A percentile compares a stretch with the other conserved stretches of the same genome.
Conservation (phyloP, 2,329 filamentous ascomycete genomes). For the Hortaea sp. region DNA sequence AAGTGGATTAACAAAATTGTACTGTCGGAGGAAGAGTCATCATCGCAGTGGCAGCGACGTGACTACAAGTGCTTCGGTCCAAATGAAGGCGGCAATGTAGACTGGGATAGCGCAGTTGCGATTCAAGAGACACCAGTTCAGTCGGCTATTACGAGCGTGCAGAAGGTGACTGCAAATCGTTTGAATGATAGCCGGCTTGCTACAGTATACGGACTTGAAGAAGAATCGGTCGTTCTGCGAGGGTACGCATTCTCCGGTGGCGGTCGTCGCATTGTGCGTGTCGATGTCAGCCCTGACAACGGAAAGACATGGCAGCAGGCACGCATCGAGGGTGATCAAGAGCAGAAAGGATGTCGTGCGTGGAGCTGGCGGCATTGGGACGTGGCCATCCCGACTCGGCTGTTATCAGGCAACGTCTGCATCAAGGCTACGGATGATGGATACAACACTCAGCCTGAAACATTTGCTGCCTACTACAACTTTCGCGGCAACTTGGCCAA, state of each 20-base stretch:
- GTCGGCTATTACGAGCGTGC: constrained; percentile 48
- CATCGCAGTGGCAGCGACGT: constrained; percentile 54
- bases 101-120: constrained; percentile 53
- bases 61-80: constrained; percentile 63
- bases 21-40: constrained; percentile 45
- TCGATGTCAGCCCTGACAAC: constrained; percentile 56
- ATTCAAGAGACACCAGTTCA: constrained; percentile 62
- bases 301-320: constrained; percentile 57
- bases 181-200: constrained; percentile 15
- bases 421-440: constrained; percentile 58
- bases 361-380: constrained; percentile 59
- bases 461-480: constrained; percentile 51
- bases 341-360: constrained; percentile 26
- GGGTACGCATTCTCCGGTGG: constrained; percentile 62
- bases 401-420: constrained; percentile 38
- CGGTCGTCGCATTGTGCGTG: constrained; percentile 54
- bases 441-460: constrained; percentile 58
- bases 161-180: constrained; percentile 10
- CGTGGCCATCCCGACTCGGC: constrained; percentile 31
- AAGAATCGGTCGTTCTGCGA: constrained; percentile 26
- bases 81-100: constrained; percentile 23
- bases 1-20: constrained; percentile 50
- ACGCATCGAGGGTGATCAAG: constrained; percentile 43
- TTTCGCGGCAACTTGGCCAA: constrained; percentile 55
- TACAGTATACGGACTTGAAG: constrained; percentile 2